Evolutionary conservation across 129 eudicot species (phyloP), one percentile per base, ranked within the genome.

Genomic region (Lactuca saligna): DNA sequence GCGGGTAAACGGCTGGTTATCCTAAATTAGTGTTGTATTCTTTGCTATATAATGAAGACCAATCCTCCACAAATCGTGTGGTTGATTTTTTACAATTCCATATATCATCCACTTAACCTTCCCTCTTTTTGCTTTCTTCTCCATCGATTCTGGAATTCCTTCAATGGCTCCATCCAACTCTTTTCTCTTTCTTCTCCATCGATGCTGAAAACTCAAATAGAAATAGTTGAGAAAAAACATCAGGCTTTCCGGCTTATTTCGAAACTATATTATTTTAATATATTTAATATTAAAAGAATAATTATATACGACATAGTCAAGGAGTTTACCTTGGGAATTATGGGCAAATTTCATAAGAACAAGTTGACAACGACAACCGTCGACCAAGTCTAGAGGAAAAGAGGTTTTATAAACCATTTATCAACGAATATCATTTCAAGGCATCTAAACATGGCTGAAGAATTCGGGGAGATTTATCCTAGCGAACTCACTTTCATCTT

Each of bases 381-480:
- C 49, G 49, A 42, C 13, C 10, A 42, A 8, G 49, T 9, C 13
- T 42, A 42, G 49, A 9, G 12, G 13, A 8, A 42, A 42, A 42
- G 3, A 42, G 49, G 49, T 8, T 42, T 42, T 42, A 42, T 42
- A 42, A 42, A 42, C 13, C 13, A 42, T 9, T 42, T 42, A 42
- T 42, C 12, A 8, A 42, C 9, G 3, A 42, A 9, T 2, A 42
- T 42, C 13, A 42, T 42, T 9, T 42, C 3, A 42, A 42, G 14
- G 9, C 3, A 42, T 42, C 12, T 2, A 11, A 42, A 8, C 13
- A 42, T 42, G 13, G 49, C 49, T 14, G 69, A 46, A 29, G 70
- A 46, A 31, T 44, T 65, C n/a, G 57, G 57, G 39, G 70, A 65
- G 39, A 64, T 65, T 11, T 57, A 65, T 25, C 70, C 70, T 10